phyloP scores from a whole-genome alignment of 1,284 basidiomycete genomes.

The Marasmius fiardii region DNA sequence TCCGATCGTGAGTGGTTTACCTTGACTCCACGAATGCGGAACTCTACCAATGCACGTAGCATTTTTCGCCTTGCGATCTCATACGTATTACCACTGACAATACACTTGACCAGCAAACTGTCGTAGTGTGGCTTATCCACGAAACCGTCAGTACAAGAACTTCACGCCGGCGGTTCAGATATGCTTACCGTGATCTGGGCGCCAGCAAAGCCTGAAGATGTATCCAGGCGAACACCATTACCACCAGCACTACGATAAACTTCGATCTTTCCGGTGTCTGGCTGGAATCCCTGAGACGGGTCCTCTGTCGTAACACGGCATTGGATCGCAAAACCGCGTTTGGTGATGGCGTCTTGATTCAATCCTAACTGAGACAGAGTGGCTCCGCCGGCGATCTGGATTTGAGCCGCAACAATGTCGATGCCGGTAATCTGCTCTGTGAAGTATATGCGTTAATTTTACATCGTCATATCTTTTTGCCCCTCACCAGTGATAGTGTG shows the following conservation, averaged over 20 bases:
- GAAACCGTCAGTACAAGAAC: constrained; percentile 2
- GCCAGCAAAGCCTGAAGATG: constrained; percentile 96
- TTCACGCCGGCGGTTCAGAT: not conserved
- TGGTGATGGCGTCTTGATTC: constrained; percentile 94
- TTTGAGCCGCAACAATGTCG: constrained; percentile 97
- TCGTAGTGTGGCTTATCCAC: constrained; percentile 90
- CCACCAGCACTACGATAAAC: constrained; percentile 99
- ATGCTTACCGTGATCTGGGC: constrained; percentile 93
- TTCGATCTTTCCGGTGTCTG: constrained; percentile 99
- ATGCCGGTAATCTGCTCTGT: constrained; percentile 97
- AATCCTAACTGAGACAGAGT: constrained; percentile 94
- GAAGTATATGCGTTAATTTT: constrained; percentile 3
- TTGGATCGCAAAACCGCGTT: constrained; percentile 97
- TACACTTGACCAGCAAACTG: constrained; percentile 95
- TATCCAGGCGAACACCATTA: constrained; percentile 97
- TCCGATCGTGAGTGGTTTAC: constrained; percentile 30
- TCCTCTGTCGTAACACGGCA: constrained; percentile 99
- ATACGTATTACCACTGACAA: constrained; percentile 95
- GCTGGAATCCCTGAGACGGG: constrained; percentile 88
- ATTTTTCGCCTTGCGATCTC: constrained; percentile 99
- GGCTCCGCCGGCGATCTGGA: constrained; percentile 97
- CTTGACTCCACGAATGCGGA: constrained; percentile 99
- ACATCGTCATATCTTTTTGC: not conserved
- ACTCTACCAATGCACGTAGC: constrained; percentile 97
- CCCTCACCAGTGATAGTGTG: constrained; percentile 90